Base-by-base conservation (phyloP, 345 rosid genomes). In the Brassica rapa region DNA sequence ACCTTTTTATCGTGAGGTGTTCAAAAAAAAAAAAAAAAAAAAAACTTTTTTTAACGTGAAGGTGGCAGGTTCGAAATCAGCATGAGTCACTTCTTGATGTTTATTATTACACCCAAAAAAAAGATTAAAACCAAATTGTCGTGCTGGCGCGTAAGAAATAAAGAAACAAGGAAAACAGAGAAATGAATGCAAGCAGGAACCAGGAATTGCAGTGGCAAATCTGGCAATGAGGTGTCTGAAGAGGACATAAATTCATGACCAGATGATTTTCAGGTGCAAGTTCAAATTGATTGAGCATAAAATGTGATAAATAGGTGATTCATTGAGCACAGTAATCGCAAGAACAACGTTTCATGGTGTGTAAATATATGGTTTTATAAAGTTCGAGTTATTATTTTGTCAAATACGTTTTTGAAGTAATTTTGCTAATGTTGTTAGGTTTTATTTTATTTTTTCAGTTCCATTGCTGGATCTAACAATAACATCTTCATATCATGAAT, bases 201-300 rank as follows among this genome's bases (percentile, higher is more conserved):
- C 5, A 49, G 55, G 4, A 49, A 49, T 49, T 14, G 56, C 56
- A n/a, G 2, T 49, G 19, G 82, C 84, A 1, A 73, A 57, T 69
- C 57, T 85, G 1, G 85, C 78, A 0, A 71, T 16, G 56, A 59
- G 78, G 11, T 85, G 86, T 25, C 56, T 87, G 56, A 41, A 33
- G 46, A 11, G 76, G 11, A 72, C 66, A 25, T 79, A 85, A 12
- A 77, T 51, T 51, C 56, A 51, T 5, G 7, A 53, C 59, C 9
- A 15, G 8, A 51, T 51, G 23, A 51, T 83, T 66, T 39, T 49
- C 30, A 30, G 70, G 53, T 73, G 35, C 70, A 73, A 32, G 9
- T 49, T 32, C 76, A 73, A 43, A 73, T 62, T 6, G 61, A 46
- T 12, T 46, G 70, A 6, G 51, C 51, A 6, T 27, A 73, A 1